Conservation (phyloP, 768 basidiomycete genomes). For the Tulasnella sp. region DNA sequence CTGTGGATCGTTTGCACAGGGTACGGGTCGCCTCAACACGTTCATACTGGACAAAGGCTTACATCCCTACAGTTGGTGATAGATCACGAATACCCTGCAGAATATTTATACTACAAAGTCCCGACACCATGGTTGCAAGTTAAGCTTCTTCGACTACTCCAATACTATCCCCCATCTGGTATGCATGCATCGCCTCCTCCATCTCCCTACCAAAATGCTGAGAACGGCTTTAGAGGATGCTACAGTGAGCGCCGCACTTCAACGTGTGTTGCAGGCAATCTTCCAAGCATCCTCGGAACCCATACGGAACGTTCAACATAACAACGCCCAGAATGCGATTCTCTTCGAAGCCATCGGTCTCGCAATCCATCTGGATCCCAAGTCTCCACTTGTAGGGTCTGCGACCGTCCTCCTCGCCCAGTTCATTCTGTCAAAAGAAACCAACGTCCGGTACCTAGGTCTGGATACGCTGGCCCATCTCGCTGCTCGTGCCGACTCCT, state of each 20-base stretch:
- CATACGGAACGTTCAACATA: conserved; percentile 94
- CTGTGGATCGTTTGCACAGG: conserved; percentile 83
- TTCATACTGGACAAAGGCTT: neutral
- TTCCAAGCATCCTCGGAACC: conserved; percentile 89
- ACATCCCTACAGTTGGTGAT: conserved; percentile 69
- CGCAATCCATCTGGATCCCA: conserved; percentile 93
- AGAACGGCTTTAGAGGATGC: conserved; percentile 67
- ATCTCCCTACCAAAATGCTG: neutral
- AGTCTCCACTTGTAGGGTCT: conserved; percentile 81
- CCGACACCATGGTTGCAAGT: conserved; percentile 98
- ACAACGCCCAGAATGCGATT: conserved; percentile 98
- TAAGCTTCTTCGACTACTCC: conserved; percentile 86
- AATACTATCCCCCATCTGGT: conserved; percentile 97
- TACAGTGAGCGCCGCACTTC: conserved; percentile 71
- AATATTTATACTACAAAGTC: conserved; percentile 97
- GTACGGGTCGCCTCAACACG: conserved; percentile 49
- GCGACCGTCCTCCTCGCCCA: conserved; percentile 90
- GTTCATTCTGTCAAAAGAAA: conserved; percentile 97
- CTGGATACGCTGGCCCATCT: conserved; percentile 98
- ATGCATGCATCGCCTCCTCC: conserved; percentile 40
- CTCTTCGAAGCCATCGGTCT: conserved; percentile 97
- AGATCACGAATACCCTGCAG: conserved; percentile 82
- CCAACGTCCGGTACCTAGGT: conserved; percentile 96
- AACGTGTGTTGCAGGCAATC: conserved; percentile 83
- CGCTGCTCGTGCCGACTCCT: conserved; percentile 87